A percentile compares a stretch with the other conserved stretches of the same genome.
phyloP scores from a whole-genome alignment of 352 stramenopile genomes.

The Globisporangium radiosum region DNA sequence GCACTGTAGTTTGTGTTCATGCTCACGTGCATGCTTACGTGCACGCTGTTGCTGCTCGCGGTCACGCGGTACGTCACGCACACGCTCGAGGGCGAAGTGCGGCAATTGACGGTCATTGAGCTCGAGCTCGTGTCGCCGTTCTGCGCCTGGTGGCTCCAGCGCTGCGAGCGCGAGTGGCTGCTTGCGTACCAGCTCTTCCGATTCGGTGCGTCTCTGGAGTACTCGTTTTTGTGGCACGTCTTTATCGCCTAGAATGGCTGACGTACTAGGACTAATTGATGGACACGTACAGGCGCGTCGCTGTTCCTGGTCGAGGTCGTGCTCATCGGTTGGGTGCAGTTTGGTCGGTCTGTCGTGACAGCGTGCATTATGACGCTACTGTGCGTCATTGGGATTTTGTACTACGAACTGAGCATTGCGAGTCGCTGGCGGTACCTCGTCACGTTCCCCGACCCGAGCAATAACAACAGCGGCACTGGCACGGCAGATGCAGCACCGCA shows the following conservation, averaged over 20 bases:
- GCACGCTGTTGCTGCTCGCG: conserved; percentile 61
- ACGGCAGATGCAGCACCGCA: neutral
- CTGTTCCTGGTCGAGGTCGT: conserved; percentile 57
- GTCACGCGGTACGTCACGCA: conserved; percentile 74
- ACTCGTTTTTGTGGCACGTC: too few species aligned
- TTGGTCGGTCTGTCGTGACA: conserved; percentile 33
- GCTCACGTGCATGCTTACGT: conserved; percentile 66
- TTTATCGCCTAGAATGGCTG: too few species aligned
- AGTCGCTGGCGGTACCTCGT: conserved; percentile 73
- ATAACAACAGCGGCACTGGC: conserved; percentile 1
- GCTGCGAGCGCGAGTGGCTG: conserved; percentile 72
- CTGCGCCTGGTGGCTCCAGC: conserved; percentile 54
- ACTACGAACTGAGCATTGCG: conserved; percentile 60
- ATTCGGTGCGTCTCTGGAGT: conserved; percentile 7
- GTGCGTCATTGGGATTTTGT: conserved; percentile 38
- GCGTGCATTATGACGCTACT: conserved; percentile 43
- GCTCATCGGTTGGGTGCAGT: conserved; percentile 60
- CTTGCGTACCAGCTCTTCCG: conserved; percentile 67
- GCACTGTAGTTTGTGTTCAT: conserved; percentile 60
- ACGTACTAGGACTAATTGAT: too few species aligned
- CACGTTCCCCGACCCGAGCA: conserved; percentile 37
- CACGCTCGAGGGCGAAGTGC: conserved; percentile 68
- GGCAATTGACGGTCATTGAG: conserved; percentile 35
- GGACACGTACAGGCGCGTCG: conserved; percentile 19
- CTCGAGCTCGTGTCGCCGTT: conserved; percentile 70